Base-by-base conservation (phyloP, 768 basidiomycete genomes). In the Leccinum truebloodii region DNA sequence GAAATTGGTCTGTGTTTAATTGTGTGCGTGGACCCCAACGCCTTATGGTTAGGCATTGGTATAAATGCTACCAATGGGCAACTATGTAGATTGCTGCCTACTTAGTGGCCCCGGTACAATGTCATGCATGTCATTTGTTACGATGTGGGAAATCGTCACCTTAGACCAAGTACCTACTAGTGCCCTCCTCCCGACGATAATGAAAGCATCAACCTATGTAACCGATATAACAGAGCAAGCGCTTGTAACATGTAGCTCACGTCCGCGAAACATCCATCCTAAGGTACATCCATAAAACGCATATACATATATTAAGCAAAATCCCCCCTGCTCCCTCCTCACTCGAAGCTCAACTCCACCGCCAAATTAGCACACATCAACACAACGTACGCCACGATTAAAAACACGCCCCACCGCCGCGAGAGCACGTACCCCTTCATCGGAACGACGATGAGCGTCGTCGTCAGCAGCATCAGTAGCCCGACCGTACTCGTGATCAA, bases 371-470 rank as follows among this genome's bases (percentile, higher is more conserved):
- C 77, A 6, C 78, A 73, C 92, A 97, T 96, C 63, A 96, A 82
- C 20, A 80, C 77, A 30, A 81, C 67, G 69, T 98, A 98, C 18
- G 83, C 85, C 9, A 76, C 69, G 50, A 97, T 87, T 65, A 98
- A 79, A 66, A 90, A 83, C 28, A 89, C 65, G 0, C 94, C 95
- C 94, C 94, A 98, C 52, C 80, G 77, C 55, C 88, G 79, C 41
- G 90, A 87, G 51, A 98, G 82, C 67, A 84, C 79, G 70, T 90
- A 98, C 30, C 84, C 86, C 67, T 97, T 95, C 58, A 88, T 69
- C 1, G 97, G 95, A 0, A 98, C 92, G 64, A 90, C 84, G 53
- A 95, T 74, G 41, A 96, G 75, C 4, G 95, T 98, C 24, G 83
- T 78, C 16, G 85, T 67, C 12, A 99, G 80, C 10, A 99, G 76